Percentiles rank a stretch among this genome's conserved stretches.
Conservation (phyloP, 176 grass and related monocot species). For the Elaeis guineensis region DNA sequence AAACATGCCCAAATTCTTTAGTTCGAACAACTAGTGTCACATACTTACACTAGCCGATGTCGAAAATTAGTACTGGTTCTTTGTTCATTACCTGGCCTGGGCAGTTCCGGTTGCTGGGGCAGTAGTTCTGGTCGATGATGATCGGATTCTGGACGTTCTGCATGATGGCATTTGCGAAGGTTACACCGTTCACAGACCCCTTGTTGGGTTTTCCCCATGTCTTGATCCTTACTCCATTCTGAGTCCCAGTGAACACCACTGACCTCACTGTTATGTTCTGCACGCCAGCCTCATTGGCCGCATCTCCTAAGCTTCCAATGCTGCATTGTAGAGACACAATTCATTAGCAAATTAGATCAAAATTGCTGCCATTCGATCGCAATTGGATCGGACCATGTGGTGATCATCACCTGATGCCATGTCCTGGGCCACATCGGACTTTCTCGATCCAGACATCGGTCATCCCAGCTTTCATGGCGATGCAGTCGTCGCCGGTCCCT, state of each 20-base stretch:
- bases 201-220: neutral
- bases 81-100: conserved; percentile 2
- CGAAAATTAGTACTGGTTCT: too few relatives aligned
- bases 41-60: too few relatives aligned
- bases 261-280: conserved; percentile 6
- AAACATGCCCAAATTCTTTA: neutral
- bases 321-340: neutral
- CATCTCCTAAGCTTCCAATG: conserved; percentile 12
- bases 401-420: conserved; percentile 13
- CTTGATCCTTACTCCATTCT: conserved; percentile 14
- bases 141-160: conserved; percentile 3
- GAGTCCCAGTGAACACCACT: neutral
- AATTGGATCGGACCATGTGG: too few relatives aligned
- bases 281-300: neutral
- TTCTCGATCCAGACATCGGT: conserved; percentile 3
- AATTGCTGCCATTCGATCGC: too few relatives aligned
- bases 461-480: neutral
- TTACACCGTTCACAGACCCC: neutral
- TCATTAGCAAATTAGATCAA: too few relatives aligned
- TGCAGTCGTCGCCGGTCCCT: conserved; percentile 21
- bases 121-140: conserved; percentile 19
- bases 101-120: neutral
- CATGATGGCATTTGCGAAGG: conserved; percentile 1
- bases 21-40: too few relatives aligned
- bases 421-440: conserved; percentile 7